These are phyloP conservation scores for Vitis amurensis DNA, from an alignment of 164 flowering plant genomes.

Conservation along the genomic window DNA sequence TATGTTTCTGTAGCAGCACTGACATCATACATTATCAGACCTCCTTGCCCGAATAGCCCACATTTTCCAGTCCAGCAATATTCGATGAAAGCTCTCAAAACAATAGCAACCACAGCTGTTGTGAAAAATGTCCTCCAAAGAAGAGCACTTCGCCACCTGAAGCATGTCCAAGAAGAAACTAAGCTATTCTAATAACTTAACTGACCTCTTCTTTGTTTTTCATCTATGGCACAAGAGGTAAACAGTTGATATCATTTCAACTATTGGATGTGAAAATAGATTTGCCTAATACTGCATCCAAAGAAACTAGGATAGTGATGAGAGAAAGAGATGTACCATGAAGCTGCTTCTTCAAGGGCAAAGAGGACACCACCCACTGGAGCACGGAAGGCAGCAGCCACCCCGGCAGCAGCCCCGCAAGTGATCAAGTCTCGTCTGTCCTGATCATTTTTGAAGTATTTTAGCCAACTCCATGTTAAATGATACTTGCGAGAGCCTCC, in stretches of 20 bases:
- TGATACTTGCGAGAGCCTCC: conserved; percentile 30
- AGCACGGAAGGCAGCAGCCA: conserved; percentile 40
- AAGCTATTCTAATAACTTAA: too few species aligned
- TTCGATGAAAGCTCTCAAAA: conserved; percentile 28
- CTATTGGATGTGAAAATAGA: too few species aligned
- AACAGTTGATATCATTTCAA: too few species aligned
- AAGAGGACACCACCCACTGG: conserved; percentile 45
- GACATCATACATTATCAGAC: conserved; percentile 41
- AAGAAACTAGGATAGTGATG: not conserved
- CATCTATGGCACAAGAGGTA: not conserved
- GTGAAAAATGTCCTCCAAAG: conserved; percentile 42
- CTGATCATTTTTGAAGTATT: conserved; percentile 32
- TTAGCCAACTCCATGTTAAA: conserved; percentile 35
- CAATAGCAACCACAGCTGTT: conserved; percentile 37
- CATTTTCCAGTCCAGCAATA: conserved; percentile 29
- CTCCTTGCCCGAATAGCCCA: conserved; percentile 37
- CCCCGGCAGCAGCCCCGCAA: conserved; percentile 44
- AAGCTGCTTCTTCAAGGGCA: conserved; percentile 42
- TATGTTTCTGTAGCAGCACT: conserved; percentile 19
- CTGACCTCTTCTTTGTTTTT: not conserved
- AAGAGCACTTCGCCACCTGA: conserved; percentile 44
- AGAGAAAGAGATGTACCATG: conserved; percentile 24
- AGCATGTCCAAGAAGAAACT: not conserved
- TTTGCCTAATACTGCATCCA: not conserved
- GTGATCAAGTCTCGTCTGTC: conserved; percentile 41